Conservation (phyloP, 2,329 filamentous ascomycete species). For the Penicillium crustosum region DNA sequence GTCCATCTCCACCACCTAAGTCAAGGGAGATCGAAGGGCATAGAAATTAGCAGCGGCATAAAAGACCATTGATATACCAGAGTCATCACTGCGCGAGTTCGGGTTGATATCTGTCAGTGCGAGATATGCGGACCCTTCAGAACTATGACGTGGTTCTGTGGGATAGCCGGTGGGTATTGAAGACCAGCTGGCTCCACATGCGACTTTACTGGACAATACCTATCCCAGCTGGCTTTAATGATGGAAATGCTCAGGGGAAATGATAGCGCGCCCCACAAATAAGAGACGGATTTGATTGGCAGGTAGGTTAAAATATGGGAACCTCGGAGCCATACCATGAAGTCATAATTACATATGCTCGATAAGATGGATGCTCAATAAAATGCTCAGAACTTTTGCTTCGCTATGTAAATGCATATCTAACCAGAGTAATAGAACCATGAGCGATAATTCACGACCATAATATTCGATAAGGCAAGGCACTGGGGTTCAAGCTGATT, state of each 20-base stretch:
- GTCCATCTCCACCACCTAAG: background rate
- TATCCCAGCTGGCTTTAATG: background rate
- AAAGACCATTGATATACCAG: background rate
- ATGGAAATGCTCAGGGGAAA: background rate
- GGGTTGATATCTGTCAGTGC: background rate
- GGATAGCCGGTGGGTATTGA: too few relatives aligned
- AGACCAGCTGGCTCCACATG: background rate
- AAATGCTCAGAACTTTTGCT: background rate
- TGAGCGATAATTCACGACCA: background rate
- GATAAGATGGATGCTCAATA: background rate
- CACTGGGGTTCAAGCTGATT: conserved; percentile 4
- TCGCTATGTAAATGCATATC: background rate
- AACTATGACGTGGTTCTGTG: too few relatives aligned
- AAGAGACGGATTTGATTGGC: too few relatives aligned
- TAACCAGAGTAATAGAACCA: background rate
- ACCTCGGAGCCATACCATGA: background rate
- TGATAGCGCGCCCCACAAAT: background rate
- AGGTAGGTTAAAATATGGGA: background rate
- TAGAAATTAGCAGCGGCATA: too few relatives aligned
- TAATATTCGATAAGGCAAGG: background rate
- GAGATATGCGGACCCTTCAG: background rate
- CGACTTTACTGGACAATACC: background rate
- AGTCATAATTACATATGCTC: background rate
- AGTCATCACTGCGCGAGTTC: background rate
- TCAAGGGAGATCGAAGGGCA: too few relatives aligned